These are phyloP conservation scores for Pythium utonaiense DNA, from an alignment of 352 stramenopile genomes.

Conservation along the genomic window DNA sequence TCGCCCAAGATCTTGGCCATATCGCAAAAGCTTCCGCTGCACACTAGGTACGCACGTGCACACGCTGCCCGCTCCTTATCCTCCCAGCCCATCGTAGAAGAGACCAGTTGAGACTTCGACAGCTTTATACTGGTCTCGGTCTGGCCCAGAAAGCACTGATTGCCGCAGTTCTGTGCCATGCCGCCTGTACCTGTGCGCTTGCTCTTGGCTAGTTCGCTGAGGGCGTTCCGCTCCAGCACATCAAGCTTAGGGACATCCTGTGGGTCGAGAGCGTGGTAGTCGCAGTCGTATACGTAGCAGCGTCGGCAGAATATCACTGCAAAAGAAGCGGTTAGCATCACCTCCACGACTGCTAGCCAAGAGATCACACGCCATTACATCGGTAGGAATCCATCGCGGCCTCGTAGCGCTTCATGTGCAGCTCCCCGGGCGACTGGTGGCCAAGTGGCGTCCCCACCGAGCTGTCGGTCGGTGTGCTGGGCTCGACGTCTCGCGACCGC, in stretches of 20 bases:
- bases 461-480: not conserved
- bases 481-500: not conserved
- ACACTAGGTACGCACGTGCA: constrained; percentile 63
- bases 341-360: too few relatives aligned
- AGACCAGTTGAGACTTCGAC: constrained; percentile 50
- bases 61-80: constrained; percentile 39
- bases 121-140: constrained; percentile 34
- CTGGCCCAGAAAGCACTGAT: constrained; percentile 69
- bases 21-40: constrained; percentile 73
- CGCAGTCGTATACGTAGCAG: constrained; percentile 85
- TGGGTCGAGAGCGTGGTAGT: constrained; percentile 64
- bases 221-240: constrained; percentile 61
- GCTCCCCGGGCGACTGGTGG: constrained; percentile 17
- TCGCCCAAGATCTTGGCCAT: constrained; percentile 62
- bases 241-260: constrained; percentile 55
- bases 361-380: constrained; percentile 21
- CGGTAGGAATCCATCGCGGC: constrained; percentile 61
- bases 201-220: constrained; percentile 38
- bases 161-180: constrained; percentile 69
- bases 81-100: constrained; percentile 49
- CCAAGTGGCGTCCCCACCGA: constrained; percentile 17
- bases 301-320: constrained; percentile 70
- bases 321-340: not conserved
- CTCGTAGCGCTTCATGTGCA: constrained; percentile 56
- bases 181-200: constrained; percentile 34